A percentile compares a stretch with the other conserved stretches of the same genome.
phyloP scores from a whole-genome alignment of 2,329 filamentous ascomycete genomes.

The Xylariaceae sp. region DNA sequence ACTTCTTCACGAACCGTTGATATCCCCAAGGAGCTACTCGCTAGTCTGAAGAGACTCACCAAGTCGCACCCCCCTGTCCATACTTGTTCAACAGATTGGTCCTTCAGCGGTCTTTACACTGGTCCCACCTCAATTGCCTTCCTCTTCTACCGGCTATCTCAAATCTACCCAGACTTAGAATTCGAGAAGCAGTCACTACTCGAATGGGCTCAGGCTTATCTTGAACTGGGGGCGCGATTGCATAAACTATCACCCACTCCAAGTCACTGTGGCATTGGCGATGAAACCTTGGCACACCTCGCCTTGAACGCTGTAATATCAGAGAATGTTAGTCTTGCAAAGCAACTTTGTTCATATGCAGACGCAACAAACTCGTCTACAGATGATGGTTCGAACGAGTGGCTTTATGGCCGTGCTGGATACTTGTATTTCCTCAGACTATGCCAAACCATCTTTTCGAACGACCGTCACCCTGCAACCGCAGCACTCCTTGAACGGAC shows the following conservation, averaged over 20 bases:
- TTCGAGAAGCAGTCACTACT: conserved; percentile 50
- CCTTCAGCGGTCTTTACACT: conserved; percentile 56
- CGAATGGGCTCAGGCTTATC: conserved; percentile 57
- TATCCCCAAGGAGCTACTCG: conserved; percentile 31
- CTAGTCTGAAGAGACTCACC: conserved; percentile 34
- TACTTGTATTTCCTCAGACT: conserved; percentile 72
- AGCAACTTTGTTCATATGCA: conserved; percentile 49
- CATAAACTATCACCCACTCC: conserved; percentile 46
- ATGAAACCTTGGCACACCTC: conserved; percentile 55
- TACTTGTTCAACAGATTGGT: conserved; percentile 40
- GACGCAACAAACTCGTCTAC: conserved; percentile 52
- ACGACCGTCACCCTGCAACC: conserved; percentile 55
- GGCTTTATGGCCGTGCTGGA: conserved; percentile 71
- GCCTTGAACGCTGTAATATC: conserved; percentile 54
- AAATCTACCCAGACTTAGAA: conserved; percentile 50
- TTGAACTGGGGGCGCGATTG: conserved; percentile 47
- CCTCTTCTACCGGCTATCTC: conserved; percentile 58
- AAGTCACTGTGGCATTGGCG: conserved; percentile 56
- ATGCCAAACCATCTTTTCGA: conserved; percentile 50
- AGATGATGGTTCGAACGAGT: conserved; percentile 62
- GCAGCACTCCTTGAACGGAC: conserved; percentile 57
- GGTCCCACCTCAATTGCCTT: conserved; percentile 64
- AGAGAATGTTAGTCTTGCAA: conserved; percentile 47
- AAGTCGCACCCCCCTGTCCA: conserved; percentile 35
- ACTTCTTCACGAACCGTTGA: conserved; percentile 18